Base-by-base conservation (phyloP, 192 early-diverging fungal genomes). In the Rhizophagus sp. region DNA sequence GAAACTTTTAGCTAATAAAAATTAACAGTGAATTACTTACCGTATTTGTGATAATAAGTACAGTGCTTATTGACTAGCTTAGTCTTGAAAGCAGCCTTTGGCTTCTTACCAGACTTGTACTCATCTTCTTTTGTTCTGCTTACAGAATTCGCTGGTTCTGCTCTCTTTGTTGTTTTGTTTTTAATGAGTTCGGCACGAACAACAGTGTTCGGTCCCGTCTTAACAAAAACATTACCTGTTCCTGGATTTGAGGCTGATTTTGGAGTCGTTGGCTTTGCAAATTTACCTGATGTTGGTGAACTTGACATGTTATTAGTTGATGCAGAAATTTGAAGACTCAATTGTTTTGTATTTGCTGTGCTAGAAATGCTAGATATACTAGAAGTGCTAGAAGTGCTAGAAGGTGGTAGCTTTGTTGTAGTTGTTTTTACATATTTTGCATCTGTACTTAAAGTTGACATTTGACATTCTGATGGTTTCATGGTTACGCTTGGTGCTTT, bases 41-140 rank as follows among this genome's bases (percentile, higher is more conserved):
- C 64, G 13, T 65, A 65, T 65, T 65, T 65, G 64, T 65, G 64
- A 65, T 27, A 65, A 65, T 27, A 65, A 13, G 27, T 65, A 30
- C 64, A 65, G 3, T 65, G 13, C 19, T 65, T 65, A 65, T 65
- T 65, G 13, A 65, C 27, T 13, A 65, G 4, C 27, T 65, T 65
- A 9, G 64, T 65, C 64, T 65, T 65, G 27, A 65, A 27, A 13
- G 64, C 19, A 13, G 10, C 12, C n/a, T 65, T 25, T 24, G 13
- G 27, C 27, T 65, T 27, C 13, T 65, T 65, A 30, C 25, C 25
- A 65, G n/a, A 25, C 25, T 30, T 27, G 64, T 25, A n/a, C 62
- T 24, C 62, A 5, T 65, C 27, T 12, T 24, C 25, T 27, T 65
- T 65, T 65, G 25, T 15, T 30, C 64, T 65, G 3, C 17, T 19